Conservation (phyloP, 2,329 filamentous ascomycete species). For the Davidsoniella eucalypti region DNA sequence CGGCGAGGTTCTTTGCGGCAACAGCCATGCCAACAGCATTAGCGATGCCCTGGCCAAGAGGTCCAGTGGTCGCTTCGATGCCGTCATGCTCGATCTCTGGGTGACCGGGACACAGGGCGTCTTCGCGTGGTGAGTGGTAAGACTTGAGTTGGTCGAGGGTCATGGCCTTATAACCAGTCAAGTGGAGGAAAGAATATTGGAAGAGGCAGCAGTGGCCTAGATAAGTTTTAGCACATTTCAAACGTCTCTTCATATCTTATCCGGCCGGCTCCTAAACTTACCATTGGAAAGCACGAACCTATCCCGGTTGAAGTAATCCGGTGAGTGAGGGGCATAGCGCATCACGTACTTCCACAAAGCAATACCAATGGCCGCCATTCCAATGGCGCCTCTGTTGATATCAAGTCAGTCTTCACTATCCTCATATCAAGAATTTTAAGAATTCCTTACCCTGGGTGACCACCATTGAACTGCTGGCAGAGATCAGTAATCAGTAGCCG, state of each 20-base stretch:
- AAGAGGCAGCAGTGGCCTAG: conserved; percentile 33
- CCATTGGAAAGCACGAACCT: conserved; percentile 62
- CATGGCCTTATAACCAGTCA: conserved; percentile 37
- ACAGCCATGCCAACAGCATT: conserved; percentile 44
- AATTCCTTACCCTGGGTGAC: conserved; percentile 44
- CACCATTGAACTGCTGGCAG: conserved; percentile 53
- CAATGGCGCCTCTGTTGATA: conserved; percentile 28
- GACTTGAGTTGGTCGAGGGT: conserved; percentile 40
- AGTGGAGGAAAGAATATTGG: conserved; percentile 36
- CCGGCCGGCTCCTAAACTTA: too few relatives aligned
- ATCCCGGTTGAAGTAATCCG: conserved; percentile 43
- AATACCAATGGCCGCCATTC: conserved; percentile 45
- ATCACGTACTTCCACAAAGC: conserved; percentile 45
- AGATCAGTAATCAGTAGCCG: conserved; percentile 49
- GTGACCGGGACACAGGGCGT: conserved; percentile 37
- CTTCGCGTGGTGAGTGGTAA: conserved; percentile 28
- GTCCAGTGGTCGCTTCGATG: conserved; percentile 42
- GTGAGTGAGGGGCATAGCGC: conserved; percentile 39
- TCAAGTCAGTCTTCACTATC: not conserved
- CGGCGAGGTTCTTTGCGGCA: conserved; percentile 37
- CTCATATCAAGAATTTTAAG: not conserved
- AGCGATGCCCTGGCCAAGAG: conserved; percentile 41
- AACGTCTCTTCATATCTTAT: conserved; percentile 20
- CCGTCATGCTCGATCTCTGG: conserved; percentile 41
- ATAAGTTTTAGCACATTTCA: too few relatives aligned